phyloP scores from a whole-genome alignment of 208 protist species.

The Wallacemonas rigidus region DNA sequence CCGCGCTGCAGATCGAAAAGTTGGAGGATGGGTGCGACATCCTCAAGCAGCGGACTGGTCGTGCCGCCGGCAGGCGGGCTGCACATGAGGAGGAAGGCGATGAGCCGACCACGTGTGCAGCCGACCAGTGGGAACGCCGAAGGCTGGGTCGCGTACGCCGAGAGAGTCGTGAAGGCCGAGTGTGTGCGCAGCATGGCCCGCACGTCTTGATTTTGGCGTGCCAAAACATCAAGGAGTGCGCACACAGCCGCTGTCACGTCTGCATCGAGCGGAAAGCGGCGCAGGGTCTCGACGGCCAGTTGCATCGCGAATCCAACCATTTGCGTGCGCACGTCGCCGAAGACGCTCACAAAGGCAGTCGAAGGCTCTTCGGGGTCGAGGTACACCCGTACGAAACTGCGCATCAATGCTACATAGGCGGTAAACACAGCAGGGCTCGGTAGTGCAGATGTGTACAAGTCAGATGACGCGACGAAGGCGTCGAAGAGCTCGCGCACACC shows the following conservation, averaged over 20 bases:
- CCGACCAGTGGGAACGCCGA: slow-evolving; percentile 28
- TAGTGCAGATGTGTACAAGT: slow-evolving; percentile 6
- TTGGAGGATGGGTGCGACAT: slow-evolving; percentile 2
- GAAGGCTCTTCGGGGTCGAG: slow-evolving; percentile 31
- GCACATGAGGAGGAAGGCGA: slow-evolving; percentile 50
- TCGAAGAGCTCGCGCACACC: slow-evolving; percentile 28
- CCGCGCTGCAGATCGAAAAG: slow-evolving; percentile 1
- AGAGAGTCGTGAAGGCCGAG: slow-evolving; percentile 5
- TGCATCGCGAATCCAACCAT: slow-evolving; percentile 51
- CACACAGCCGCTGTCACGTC: slow-evolving; percentile 49
- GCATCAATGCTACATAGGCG: slow-evolving; percentile 53
- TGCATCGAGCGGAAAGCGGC: slow-evolving; percentile 54
- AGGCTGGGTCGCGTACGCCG: slow-evolving; percentile 13
- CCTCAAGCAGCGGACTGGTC: neutral
- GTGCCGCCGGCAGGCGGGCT: neutral
- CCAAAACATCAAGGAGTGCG: slow-evolving; percentile 52
- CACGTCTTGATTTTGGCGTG: slow-evolving; percentile 40
- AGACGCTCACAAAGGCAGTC: slow-evolving; percentile 28
- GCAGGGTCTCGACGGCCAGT: slow-evolving; percentile 26
- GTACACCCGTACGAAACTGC: slow-evolving; percentile 63
- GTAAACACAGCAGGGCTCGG: slow-evolving; percentile 65
- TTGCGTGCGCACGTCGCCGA: slow-evolving; percentile 33
- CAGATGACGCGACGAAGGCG: neutral
- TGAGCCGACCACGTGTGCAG: slow-evolving; percentile 41
- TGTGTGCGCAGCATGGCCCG: slow-evolving; percentile 17